Base-by-base conservation (phyloP, 192 early-diverging fungal genomes). In the Entomortierella parvispora region DNA sequence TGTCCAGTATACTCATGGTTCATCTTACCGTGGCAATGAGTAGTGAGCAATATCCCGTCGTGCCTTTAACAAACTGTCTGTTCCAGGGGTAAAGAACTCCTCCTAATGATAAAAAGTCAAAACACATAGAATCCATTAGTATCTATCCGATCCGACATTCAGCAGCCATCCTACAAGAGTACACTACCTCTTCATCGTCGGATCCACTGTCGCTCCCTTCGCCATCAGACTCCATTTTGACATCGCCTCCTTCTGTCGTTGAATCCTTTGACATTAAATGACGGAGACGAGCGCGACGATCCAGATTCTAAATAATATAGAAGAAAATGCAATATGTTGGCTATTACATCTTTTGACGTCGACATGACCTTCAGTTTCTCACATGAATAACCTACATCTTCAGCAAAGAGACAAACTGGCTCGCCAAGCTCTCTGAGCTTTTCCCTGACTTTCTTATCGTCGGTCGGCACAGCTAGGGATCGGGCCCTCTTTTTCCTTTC, bases 371-470 rank as follows among this genome's bases (percentile, higher is more conserved):
- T 22, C 42, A 51, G 62, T n/a, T 0, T 2, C 20, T 45, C 20
- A 34, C 11, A 26, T 28, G 25, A 4, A 55, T 29, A 2, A 58
- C 85, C 69, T 89, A 93, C 93, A 48, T 93, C 97, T 88, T 99
- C 97, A 37, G 90, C 97, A 79, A 99, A 99, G 0, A 97, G 79
- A 53, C 95, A 96, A 68, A 95, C 90, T 2, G 97, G 97, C 52
- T 96, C 92, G 2, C 87, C 89, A 34, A 90, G 75, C 47, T 95
- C 90, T 47, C 95, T 82, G 42, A 99, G 83, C 49, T 85, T 80
- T 45, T 81, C 82, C 18, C 93, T 78, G 18, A 99, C 96, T 44
- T 87, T 82, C 15, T 71, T 68, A 80, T 99, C 97, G 43, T 95
- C 92, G 9, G 97, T 99, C 3, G 97, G 97, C 0, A 98, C 94